Base-by-base conservation (phyloP, 495 filamentous ascomycete genomes). In the Aspergillus carlsbadensis region DNA sequence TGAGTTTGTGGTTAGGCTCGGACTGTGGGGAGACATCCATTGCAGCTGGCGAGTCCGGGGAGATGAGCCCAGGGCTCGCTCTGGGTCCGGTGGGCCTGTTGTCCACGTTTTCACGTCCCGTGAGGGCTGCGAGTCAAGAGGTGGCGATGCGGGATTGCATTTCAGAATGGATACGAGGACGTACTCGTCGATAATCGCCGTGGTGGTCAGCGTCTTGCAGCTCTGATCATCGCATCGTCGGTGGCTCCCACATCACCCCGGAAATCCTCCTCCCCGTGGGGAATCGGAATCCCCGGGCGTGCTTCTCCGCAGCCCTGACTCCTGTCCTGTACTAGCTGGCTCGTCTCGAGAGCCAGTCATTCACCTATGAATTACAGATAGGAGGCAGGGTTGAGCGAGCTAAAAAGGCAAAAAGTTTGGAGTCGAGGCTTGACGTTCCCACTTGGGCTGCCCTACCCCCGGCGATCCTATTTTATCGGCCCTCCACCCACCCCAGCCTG, bases 221-320 rank as follows among this genome's bases (percentile, higher is more conserved):
- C n/a, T n/a, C n/a, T n/a, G n/a, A n/a, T n/a, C n/a, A n/a, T n/a
- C n/a, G n/a, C n/a, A n/a, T 13, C 0, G 33, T 37, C 22, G 18
- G 7, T 37, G 17, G 33, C 40, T 24, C 14, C 15, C 49, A 29
- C 26, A 29, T n/a, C 5, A 15, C 39, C 52, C 52, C 52, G 52
- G 52, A 54, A 54, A 54, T 29, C 52, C 52, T 54, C 52, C 52
- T 31, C 37, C 52, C 52, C 52, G 15, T 36, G 39, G 52, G 52
- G 52, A 43, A 45, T 44, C 52, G 31, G 17, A 33, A 36, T 5
- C 33, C 46, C 33, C 29, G 39, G 29, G 14, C 24, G 2, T 35
- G 11, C 26, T 26, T 54, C 52, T 43, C 52, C 52, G 52, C 52
- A 53, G 26, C 10, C 40, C 24, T 18, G n/a, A 29, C 17, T 22